Base-by-base conservation (phyloP, 805 yeast genomes). In the Metschnikowia cubensis region DNA sequence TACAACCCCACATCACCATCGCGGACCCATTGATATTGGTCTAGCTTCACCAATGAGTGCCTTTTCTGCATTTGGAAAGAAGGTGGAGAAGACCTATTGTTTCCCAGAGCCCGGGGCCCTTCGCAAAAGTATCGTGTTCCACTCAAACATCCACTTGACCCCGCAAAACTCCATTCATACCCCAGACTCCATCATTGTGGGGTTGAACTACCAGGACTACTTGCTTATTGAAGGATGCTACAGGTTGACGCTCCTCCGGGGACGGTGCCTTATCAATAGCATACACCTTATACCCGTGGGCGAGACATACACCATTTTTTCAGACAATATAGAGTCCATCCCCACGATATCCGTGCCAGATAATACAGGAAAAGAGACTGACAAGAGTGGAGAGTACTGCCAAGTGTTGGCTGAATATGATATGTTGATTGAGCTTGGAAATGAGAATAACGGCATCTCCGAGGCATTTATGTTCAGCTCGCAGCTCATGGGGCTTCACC, bases 151-250 rank as follows among this genome's bases (percentile, higher is more conserved):
- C 20, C 17, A 31, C 6, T 49, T 47, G 35, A 35, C 53, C 14
- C 34, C 51, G 14, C 22, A 33, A 6, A 57, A 57, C 39, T 36
- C 58, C n/a, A 39, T 54, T 10, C 53, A 43, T 35, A 48, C 56
- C 3, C 50, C 49, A 13, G 37, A 47, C 18, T 50, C 59, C 18
- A 46, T 55, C 37, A 22, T 51, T 15, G 31, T 80, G 38, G 83
- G 80, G 0, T 66, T 82, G 33, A 73, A 70, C 47, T 54, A 62
- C 1, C 62, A 65, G 25, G 81, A 81, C 50, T 68, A 59, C 45
- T 50, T 82, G 2, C 55, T 79, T 36, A 48, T 82, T 1, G 65
- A 68, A 48, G 86, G 87, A 0, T 81, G 75, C 51, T 80, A 70
- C 54, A 57, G 42, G 3, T 45, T 82, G 21, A 59, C 60, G 3